phyloP scores from a whole-genome alignment of 768 basidiomycete species.

The Piloderma croceum region DNA sequence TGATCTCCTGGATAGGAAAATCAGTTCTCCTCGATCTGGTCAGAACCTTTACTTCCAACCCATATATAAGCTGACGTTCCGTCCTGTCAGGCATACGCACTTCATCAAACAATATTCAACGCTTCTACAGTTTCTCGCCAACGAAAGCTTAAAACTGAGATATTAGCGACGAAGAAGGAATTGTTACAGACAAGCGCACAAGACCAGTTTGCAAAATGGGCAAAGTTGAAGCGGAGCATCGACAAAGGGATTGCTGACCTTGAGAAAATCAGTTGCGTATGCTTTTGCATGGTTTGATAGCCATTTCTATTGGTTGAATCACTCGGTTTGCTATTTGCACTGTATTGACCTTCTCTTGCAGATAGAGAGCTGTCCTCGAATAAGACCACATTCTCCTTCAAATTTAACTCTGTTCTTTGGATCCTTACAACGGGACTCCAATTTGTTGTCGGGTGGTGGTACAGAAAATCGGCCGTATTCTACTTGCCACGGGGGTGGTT shows the following conservation, averaged over 20 bases:
- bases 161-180: slow-evolving; percentile 77
- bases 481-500: slow-evolving; percentile 90
- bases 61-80: slow-evolving; percentile 3
- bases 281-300: too few species aligned
- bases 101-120: slow-evolving; percentile 66
- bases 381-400: slow-evolving; percentile 59
- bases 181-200: slow-evolving; percentile 88
- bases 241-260: slow-evolving; percentile 90
- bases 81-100: slow-evolving; percentile 56
- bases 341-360: slow-evolving; percentile 25
- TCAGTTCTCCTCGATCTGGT: slow-evolving; percentile 78
- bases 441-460: slow-evolving; percentile 86
- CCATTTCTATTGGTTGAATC: slow-evolving; percentile 4
- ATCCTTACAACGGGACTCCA: slow-evolving; percentile 82
- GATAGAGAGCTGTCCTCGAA: slow-evolving; percentile 59
- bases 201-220: slow-evolving; percentile 99
- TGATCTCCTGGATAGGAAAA: slow-evolving; percentile 86
- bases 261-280: slow-evolving; percentile 80
- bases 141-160: slow-evolving; percentile 68
- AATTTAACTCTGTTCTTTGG: slow-evolving; percentile 76
- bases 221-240: slow-evolving; percentile 81
- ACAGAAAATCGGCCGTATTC: slow-evolving; percentile 85
- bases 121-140: slow-evolving; percentile 52
- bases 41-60: slow-evolving; percentile 27
- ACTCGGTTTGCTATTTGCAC: not conserved